phyloP scores from a whole-genome alignment of 352 stramenopile species.

The Phytopythium sindhum region DNA sequence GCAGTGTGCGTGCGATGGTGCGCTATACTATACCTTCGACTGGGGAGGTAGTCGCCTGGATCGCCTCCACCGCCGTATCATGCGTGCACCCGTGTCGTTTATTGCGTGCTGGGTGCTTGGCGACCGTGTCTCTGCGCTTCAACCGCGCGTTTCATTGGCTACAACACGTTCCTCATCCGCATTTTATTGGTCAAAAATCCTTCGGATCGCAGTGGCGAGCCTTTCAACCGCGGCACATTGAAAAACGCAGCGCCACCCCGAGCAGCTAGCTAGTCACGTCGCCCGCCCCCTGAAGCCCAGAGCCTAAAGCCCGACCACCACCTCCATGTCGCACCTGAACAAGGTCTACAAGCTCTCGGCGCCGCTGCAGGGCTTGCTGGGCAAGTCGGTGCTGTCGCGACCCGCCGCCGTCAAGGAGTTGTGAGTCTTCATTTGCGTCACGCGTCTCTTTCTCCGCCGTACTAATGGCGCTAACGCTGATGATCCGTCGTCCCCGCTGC shows the following conservation, averaged over 20 bases:
- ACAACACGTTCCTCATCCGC: neutral
- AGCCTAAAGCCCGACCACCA: neutral
- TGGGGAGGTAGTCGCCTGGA: neutral
- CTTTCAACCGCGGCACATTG: neutral
- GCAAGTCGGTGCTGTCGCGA: slow-evolving; percentile 67
- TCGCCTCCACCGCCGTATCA: too few species aligned
- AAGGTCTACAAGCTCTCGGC: slow-evolving; percentile 65
- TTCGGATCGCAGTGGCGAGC: neutral
- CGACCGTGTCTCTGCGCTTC: slow-evolving; percentile 3
- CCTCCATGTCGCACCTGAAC: slow-evolving; percentile 1
- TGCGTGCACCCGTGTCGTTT: too few species aligned
- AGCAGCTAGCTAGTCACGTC: neutral
- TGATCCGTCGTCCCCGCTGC: neutral
- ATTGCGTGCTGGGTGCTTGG: too few species aligned
- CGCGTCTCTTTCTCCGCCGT: neutral
- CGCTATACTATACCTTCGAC: too few species aligned
- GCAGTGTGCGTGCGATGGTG: too few species aligned
- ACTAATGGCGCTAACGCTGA: neutral
- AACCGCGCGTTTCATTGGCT: neutral
- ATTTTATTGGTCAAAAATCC: neutral
- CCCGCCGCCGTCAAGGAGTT: slow-evolving; percentile 74
- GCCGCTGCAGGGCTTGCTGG: slow-evolving; percentile 52
- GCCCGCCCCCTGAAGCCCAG: too few species aligned
- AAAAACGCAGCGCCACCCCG: neutral
- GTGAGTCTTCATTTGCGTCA: slow-evolving; percentile 27